Conservation (phyloP, 2,329 filamentous ascomycete species). For the Hypoxylon rubiginosum region DNA sequence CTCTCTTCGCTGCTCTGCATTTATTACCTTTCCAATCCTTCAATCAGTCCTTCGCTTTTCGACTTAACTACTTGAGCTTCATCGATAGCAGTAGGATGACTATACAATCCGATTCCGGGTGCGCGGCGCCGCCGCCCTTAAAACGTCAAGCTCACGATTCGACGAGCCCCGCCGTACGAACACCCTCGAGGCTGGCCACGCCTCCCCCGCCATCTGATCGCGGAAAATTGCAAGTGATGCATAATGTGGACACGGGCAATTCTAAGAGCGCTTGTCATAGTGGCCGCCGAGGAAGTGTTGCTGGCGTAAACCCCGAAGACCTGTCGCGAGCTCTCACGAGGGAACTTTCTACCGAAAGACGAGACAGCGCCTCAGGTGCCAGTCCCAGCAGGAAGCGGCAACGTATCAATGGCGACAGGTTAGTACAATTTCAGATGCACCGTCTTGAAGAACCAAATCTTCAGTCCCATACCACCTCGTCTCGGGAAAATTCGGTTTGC, state of each 20-base stretch:
- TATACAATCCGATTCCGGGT: slow-evolving; percentile 49
- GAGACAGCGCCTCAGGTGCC: slow-evolving; percentile 65
- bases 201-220: slow-evolving; percentile 62
- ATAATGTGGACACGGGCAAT: slow-evolving; percentile 55
- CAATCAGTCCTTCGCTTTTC: slow-evolving; percentile 33
- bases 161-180: slow-evolving; percentile 52
- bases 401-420: slow-evolving; percentile 74
- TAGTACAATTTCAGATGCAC: slow-evolving; percentile 33
- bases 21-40: slow-evolving; percentile 8
- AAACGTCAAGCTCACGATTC: slow-evolving; percentile 54
- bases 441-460: background rate
- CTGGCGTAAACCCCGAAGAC: slow-evolving; percentile 62
- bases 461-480: background rate
- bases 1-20: slow-evolving; percentile 9
- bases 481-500: background rate
- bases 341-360: slow-evolving; percentile 64
- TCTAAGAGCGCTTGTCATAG: slow-evolving; percentile 54
- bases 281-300: slow-evolving; percentile 53
- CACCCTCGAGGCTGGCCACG: slow-evolving; percentile 58
- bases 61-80: slow-evolving; percentile 22
- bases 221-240: slow-evolving; percentile 58
- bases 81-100: slow-evolving; percentile 51
- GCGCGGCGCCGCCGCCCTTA: slow-evolving; percentile 46
- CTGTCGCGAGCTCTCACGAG: slow-evolving; percentile 65
- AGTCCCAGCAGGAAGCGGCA: slow-evolving; percentile 72